Base-by-base conservation (phyloP, 257 asterid genomes). In the Leptodermis oblonga region DNA sequence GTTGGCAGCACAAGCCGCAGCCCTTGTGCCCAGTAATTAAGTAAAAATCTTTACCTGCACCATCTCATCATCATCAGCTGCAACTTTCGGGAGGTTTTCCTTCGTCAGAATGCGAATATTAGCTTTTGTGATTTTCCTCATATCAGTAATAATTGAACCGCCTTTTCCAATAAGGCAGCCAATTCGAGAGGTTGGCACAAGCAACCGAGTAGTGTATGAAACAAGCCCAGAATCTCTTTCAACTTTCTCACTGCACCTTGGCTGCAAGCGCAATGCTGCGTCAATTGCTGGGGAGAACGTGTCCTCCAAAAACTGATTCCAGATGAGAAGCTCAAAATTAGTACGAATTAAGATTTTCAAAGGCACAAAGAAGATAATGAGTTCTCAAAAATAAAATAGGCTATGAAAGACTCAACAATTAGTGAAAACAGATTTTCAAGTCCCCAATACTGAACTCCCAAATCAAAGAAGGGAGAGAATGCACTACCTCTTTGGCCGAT, bases 161-260 rank as follows among this genome's bases (percentile, higher is more conserved):
- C 99, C 97, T 87, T 94, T 94, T 54, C 97, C 99, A 79, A 91
- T 89, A 61, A 94, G 97, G 77, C 97, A 89, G 67, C 97, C 99
- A 73, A 94, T 84, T 39, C 82, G 85, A 70, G 97, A 91, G 62
- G 88, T 77, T 17, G 97, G 97, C 71, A 94, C 97, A 74, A 94
- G 96, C 72, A 94, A 77, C 68, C 89, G 74, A 9, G 93, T 90
- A 36, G 97, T 88, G 73, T 78, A 83, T 46, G 97, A 86, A 81
- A 86, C 82, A 45, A 87, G 95, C 61, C 96, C 99, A 42, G 99
- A 88, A 76, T 93, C 99, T 72, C 91, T 86, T 78, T 88, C 97
- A 65, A 84, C 86, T 78, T 91, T 93, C 78, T 90, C 99, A 74
- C 96, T 88, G 88, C 99, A 93, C 80, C 95, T 88, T 25, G 99